Percentiles rank a stretch among this genome's conserved stretches.
These are phyloP conservation scores for Leptodontidium sp. DNA, from an alignment of 2,329 filamentous ascomycete species.

Conservation along the genomic window DNA sequence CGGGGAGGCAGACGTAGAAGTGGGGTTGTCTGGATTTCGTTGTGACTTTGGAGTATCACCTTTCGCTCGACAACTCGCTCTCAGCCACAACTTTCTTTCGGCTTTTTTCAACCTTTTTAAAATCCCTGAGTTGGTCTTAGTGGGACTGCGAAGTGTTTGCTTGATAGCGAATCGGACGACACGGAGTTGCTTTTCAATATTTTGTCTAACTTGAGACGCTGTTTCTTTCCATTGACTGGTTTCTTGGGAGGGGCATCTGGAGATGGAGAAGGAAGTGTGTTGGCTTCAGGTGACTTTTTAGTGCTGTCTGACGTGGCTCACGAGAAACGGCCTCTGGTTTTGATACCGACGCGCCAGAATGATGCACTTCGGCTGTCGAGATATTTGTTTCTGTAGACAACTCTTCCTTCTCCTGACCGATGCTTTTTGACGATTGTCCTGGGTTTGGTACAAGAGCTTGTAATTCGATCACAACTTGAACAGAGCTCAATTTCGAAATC, in stretches of 20 bases:
- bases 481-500: neutral
- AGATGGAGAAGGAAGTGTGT: neutral
- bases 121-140: neutral
- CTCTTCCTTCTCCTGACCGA: neutral
- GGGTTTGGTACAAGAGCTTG: neutral
- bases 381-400: neutral
- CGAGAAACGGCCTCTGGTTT: neutral
- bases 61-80: neutral
- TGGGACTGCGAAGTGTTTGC: neutral
- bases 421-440: neutral
- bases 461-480: constrained; percentile 6
- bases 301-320: neutral
- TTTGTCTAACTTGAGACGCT: neutral
- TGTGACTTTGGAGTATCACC: neutral
- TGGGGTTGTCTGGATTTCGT: neutral
- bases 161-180: neutral
- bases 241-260: neutral
- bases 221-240: neutral
- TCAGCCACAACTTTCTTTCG: neutral
- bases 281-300: neutral
- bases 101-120: neutral
- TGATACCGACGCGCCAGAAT: neutral
- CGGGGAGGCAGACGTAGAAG: neutral
- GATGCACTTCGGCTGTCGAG: too few species aligned
- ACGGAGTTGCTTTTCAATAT: neutral